phyloP scores from a whole-genome alignment of 352 stramenopile genomes.

The Phytophthora macrochlamydospora region DNA sequence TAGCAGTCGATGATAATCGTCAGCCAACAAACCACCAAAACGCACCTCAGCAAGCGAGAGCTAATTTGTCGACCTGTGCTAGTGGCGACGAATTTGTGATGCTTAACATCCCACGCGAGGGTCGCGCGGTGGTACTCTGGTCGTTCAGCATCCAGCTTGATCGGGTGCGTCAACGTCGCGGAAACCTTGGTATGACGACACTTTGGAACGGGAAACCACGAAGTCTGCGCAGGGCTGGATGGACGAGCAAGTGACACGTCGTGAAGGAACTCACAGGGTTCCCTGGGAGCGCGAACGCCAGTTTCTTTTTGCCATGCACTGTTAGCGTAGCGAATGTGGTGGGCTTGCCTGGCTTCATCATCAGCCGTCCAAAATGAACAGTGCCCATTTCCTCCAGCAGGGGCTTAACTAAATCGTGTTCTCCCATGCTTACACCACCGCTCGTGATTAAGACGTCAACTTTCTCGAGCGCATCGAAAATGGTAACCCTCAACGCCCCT shows the following conservation, averaged over 20 bases:
- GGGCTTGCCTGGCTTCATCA: constrained; percentile 98
- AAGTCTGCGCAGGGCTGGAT: constrained; percentile 90
- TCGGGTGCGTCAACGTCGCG: constrained; percentile 58
- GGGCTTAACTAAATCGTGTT: constrained; percentile 94
- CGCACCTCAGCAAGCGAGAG: constrained; percentile 89
- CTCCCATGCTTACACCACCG: constrained; percentile 94
- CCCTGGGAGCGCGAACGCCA: constrained; percentile 95
- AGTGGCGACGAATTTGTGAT: constrained; percentile 81
- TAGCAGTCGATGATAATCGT: not conserved
- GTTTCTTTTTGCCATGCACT: constrained; percentile 54
- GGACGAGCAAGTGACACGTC: constrained; percentile 94
- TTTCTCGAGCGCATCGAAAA: constrained; percentile 48
- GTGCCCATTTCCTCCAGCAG: constrained; percentile 85
- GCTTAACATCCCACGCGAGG: constrained; percentile 57
- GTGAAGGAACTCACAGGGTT: constrained; percentile 97
- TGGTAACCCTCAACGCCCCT: constrained; percentile 47
- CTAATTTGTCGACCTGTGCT: constrained; percentile 94
- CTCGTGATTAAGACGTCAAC: constrained; percentile 95
- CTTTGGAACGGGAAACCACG: constrained; percentile 56
- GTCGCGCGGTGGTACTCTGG: constrained; percentile 95
- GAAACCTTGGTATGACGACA: constrained; percentile 60
- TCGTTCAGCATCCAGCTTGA: constrained; percentile 90
- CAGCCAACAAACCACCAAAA: not conserved
- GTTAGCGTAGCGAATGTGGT: constrained; percentile 95
- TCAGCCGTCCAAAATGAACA: constrained; percentile 95